Percentiles rank a stretch among this genome's conserved stretches.
Evolutionary conservation across 371 early-diverging fungal genomes (phyloP).

Genomic region (Thermomucor indicae-seudaticae): DNA sequence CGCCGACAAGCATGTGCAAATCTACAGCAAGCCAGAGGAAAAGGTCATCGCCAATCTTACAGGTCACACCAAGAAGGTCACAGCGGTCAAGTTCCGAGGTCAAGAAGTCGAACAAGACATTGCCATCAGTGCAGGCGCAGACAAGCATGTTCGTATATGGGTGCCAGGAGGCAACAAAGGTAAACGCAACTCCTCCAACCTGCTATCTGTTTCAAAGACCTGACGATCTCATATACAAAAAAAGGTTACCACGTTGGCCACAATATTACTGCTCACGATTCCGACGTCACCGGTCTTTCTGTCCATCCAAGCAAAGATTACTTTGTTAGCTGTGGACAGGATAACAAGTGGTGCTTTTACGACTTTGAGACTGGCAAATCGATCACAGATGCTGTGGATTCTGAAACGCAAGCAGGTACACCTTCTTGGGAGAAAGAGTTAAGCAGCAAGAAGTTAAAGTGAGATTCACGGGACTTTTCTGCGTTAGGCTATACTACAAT

Average conservation of each 20-base stretch:
- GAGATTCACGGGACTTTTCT: conserved; percentile 32
- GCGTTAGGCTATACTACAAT: conserved; percentile 55
- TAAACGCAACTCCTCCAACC: background rate
- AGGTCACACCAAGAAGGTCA: conserved; percentile 80
- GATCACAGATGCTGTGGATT: conserved; percentile 44
- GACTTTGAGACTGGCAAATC: conserved; percentile 67
- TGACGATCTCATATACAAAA: no score
- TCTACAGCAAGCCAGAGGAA: conserved; percentile 61
- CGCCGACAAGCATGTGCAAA: conserved; percentile 72
- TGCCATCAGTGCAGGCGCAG: conserved; percentile 74
- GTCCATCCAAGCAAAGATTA: conserved; percentile 80
- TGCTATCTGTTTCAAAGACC: conserved; percentile 1
- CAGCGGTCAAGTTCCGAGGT: conserved; percentile 65
- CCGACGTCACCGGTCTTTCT: conserved; percentile 67
- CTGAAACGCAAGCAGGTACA: conserved; percentile 24
- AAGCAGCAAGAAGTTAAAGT: no score
- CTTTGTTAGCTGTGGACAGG: conserved; percentile 70
- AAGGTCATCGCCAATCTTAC: conserved; percentile 69
- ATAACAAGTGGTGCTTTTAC: conserved; percentile 80
- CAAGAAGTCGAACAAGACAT: conserved; percentile 46
- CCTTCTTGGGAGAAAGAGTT: background rate
- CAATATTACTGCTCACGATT: conserved; percentile 62
- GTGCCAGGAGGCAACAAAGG: conserved; percentile 29
- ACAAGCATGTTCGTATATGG: conserved; percentile 84
- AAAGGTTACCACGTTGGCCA: conserved; percentile 54